A percentile compares a stretch with the other conserved stretches of the same genome.
Evolutionary conservation across 495 filamentous ascomycete species (phyloP).

Genomic region (Penicillium flavigenum): DNA sequence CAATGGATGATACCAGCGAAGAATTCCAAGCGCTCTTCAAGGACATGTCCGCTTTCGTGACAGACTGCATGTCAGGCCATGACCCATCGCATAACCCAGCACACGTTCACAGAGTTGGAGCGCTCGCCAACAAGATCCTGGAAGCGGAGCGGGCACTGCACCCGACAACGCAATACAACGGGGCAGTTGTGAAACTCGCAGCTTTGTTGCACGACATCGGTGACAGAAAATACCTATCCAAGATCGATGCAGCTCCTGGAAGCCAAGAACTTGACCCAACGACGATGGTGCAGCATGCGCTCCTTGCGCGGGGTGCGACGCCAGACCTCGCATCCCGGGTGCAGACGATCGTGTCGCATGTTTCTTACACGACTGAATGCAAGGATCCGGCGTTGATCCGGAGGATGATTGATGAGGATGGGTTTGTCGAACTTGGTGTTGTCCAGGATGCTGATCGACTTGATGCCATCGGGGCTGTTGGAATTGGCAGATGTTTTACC

Average conservation of each 20-base stretch:
- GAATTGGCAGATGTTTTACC: constrained; percentile 75
- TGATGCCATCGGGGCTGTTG: constrained; percentile 84
- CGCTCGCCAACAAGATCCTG: constrained; percentile 64
- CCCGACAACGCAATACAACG: constrained; percentile 43
- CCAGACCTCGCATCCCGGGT: constrained; percentile 59
- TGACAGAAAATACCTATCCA: constrained; percentile 72
- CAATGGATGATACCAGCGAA: constrained; percentile 16
- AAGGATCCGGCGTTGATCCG: constrained; percentile 55
- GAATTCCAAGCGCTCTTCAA: constrained; percentile 42
- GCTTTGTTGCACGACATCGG: constrained; percentile 86
- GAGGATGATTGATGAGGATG: constrained; percentile 46
- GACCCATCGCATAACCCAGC: constrained; percentile 84
- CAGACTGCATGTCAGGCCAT: constrained; percentile 72
- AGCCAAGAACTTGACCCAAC: constrained; percentile 35
- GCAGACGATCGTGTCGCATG: constrained; percentile 66
- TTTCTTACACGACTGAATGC: constrained; percentile 75
- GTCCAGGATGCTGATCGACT: constrained; percentile 91
- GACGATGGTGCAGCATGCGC: constrained; percentile 55
- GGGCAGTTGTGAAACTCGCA: constrained; percentile 62
- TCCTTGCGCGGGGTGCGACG: constrained; percentile 56
- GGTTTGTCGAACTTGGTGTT: constrained; percentile 71
- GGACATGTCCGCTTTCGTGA: constrained; percentile 56
- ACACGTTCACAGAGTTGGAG: constrained; percentile 78
- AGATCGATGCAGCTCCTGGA: constrained; percentile 3
- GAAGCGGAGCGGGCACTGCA: constrained; percentile 38